Base-by-base conservation (phyloP, 192 early-diverging fungal species). In the Gryganskiella cystojenkinii region DNA sequence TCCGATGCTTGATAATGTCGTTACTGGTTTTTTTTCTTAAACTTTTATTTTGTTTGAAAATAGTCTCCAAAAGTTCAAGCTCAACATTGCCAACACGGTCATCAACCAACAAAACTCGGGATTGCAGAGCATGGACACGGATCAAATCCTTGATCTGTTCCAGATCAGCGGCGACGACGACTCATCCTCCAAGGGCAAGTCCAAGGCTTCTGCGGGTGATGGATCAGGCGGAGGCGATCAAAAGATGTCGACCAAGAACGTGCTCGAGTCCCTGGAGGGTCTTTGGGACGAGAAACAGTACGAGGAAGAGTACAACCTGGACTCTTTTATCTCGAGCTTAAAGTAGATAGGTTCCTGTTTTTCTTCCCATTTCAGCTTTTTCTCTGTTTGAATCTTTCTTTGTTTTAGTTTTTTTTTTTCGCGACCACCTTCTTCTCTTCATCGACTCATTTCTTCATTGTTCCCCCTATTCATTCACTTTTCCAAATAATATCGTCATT, bases 51-150 rank as follows among this genome's bases (percentile, higher is more conserved):
- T n/a, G n/a, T n/a, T n/a, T n/a, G n/a, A n/a, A n/a, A n/a, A n/a
- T 60, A 93, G 91, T 31, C 79, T 98, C 56, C 98, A 99, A 86
- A 95, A 94, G 61, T 99, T 99, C 87, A 99, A 99, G 80, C 85
- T 98, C 47, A 96, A 98, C 73, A 96, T 99, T 82, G 96, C 98
- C 2, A 95, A 94, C 53, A 89, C 95, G 2, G 87, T 99, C 34
- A 94, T 99, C 47, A 98, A 98, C 63, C 93, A 95, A 78, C 96
- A 99, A 83, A 99, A 99, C 68, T 83, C 95, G 1, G 95, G 96
- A 10, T 79, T 99, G 34, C 86, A 92, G 60, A 93, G 90, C 27
- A 99, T 99, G 98, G 96, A 95, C 72, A 96, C 98, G 30, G 93
- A 94, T 49, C 94, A 98, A 83, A 90, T 99, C 45, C 80, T 99